These are phyloP conservation scores for Solanum medicagineum DNA, from an alignment of 257 asterid genomes.

Conservation along the genomic window DNA sequence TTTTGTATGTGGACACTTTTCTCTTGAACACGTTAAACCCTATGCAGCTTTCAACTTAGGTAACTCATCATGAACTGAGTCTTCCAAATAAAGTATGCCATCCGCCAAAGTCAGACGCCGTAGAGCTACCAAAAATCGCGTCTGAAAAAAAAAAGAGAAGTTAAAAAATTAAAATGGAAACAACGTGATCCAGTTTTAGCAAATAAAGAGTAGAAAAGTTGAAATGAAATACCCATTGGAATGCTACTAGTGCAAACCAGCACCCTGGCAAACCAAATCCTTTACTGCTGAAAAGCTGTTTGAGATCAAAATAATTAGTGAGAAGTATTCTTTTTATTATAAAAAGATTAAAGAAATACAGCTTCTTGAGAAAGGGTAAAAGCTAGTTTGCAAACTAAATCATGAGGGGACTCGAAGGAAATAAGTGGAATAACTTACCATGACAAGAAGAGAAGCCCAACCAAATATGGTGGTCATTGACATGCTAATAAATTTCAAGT, in stretches of 20 bases:
- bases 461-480: constrained; percentile 61
- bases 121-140: constrained; percentile 61
- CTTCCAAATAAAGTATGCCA: constrained; percentile 53
- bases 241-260: constrained; percentile 80
- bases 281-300: constrained; percentile 50
- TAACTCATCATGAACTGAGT: constrained; percentile 15
- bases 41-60: constrained; percentile 37
- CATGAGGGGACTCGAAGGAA: background rate
- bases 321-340: background rate
- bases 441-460: constrained; percentile 50
- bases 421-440: constrained; percentile 36
- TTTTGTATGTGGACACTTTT: background rate
- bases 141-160: constrained; percentile 24
- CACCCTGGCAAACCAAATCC: constrained; percentile 77
- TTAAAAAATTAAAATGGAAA: background rate
- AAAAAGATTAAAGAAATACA: background rate
- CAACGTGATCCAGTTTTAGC: background rate
- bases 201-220: background rate
- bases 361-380: background rate
- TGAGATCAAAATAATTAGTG: background rate
- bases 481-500: constrained; percentile 69
- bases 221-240: constrained; percentile 64
- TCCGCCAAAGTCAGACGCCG: constrained; percentile 49
- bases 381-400: background rate
- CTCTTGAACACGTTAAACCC: background rate